Evolutionary conservation across 2,329 filamentous ascomycete species (phyloP), one percentile per base, ranked within the genome.

Genomic region (Thielaviopsis euricoi): DNA sequence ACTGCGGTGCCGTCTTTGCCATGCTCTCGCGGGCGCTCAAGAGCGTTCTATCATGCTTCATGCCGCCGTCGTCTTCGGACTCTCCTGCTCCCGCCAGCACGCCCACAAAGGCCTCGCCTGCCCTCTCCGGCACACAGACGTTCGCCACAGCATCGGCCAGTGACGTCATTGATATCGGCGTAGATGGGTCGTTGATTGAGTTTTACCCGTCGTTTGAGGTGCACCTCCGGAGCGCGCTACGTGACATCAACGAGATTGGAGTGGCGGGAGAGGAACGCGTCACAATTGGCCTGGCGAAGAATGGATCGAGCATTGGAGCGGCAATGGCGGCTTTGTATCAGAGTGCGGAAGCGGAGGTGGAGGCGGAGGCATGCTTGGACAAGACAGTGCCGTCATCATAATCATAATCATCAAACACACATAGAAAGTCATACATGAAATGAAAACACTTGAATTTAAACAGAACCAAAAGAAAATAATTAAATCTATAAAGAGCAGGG

Each of bases 181-280:
- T 87, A 4, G 85, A 88, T 64, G 85, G 85, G 48, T 83, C 78
- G 60, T 69, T 88, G 52, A 82, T 87, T 2, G 85, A 88, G 65
- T 86, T 84, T 67, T 87, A 86, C 64, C 84, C 85, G 6, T 76
- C 76, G 52, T 88, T 86, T 63, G 82, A 87, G 65, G 75, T 75
- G 23, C 76, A 83, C 62, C 74, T 87, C 48, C 74, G 84, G 12
- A 76, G 81, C 64, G 82, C 83, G 12, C 69, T 87, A 57, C 71
- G 79, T 22, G 80, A 83, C 62, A 75, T 87, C 37, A 71, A 76
- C 12, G 74, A 78, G 58, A 78, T 87, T 62, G 83, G 83, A 1
- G 66, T 66, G 6, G 67, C 70, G 25, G 82, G 82, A 6, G 83
- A 87, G 67, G 79, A 78, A 70, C 79, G 77, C 66, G 76, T 88